Evolutionary conservation across 208 protist genomes (phyloP).

Genomic region (Leishmania tropica): DNA sequence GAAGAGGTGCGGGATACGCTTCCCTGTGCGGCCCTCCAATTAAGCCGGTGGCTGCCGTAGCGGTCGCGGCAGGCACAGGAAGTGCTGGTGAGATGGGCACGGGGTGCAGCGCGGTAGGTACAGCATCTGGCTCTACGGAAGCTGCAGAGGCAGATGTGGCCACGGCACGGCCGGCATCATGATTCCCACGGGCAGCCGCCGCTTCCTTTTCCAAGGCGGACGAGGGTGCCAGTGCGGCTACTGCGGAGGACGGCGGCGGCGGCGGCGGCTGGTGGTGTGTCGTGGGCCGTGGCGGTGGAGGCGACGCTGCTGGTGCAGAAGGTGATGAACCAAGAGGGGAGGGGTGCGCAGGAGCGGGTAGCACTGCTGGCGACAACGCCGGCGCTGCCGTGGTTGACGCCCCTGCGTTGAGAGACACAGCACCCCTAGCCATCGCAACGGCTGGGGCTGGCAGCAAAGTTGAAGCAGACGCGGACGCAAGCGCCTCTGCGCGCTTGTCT

Average conservation of each 20-base stretch:
- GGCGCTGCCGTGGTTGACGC: not conserved
- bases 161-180: not conserved
- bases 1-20: not conserved
- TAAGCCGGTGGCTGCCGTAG: not conserved
- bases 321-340: not conserved
- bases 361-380: not conserved
- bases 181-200: not conserved
- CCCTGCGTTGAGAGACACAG: not conserved
- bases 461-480: not conserved
- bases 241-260: not conserved
- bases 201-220: constrained; percentile 1
- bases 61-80: not conserved
- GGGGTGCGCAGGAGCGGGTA: not conserved
- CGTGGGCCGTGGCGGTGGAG: not conserved
- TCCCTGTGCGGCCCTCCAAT: not conserved
- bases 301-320: not conserved
- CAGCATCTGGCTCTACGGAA: not conserved
- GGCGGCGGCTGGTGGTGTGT: not conserved
- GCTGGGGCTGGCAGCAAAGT: not conserved
- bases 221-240: not conserved
- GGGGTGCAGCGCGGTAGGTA: not conserved
- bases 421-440: not conserved
- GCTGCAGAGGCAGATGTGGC: not conserved
- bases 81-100: not conserved
- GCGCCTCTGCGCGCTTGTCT: not conserved